Conservation (phyloP, 2,329 filamentous ascomycete genomes). For the Tolypocladium cylindrosporum region DNA sequence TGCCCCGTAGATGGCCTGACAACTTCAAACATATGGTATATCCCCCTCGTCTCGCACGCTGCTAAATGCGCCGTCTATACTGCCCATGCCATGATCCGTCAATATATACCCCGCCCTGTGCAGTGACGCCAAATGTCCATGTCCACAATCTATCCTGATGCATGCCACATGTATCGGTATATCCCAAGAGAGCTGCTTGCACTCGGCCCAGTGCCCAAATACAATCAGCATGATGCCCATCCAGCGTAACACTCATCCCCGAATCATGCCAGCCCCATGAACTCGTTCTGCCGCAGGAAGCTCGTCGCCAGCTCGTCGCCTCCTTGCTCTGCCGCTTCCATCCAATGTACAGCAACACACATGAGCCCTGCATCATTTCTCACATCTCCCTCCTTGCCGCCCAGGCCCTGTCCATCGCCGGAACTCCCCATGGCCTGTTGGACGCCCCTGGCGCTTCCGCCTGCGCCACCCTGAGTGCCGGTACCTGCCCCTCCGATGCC, state of each 20-base stretch:
- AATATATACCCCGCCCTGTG: background rate
- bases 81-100: background rate
- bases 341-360: conserved; percentile 95
- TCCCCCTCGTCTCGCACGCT: background rate
- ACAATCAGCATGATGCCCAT: background rate
- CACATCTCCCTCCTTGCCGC: conserved; percentile 34
- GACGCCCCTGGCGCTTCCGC: conserved; percentile 11
- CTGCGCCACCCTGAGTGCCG: conserved; percentile 13
- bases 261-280: conserved; percentile 20
- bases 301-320: conserved; percentile 77
- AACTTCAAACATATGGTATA: background rate
- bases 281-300: conserved; percentile 62
- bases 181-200: background rate
- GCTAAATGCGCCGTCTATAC: background rate
- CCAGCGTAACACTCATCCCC: background rate
- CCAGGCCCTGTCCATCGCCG: conserved; percentile 11
- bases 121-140: background rate
- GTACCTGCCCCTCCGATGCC: conserved; percentile 11
- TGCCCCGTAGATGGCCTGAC: too few relatives aligned
- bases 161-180: background rate
- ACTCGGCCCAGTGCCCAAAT: background rate
- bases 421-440: conserved; percentile 6
- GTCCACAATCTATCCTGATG: background rate
- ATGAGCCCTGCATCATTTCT: conserved; percentile 77
- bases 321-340: conserved; percentile 80